Percentiles rank a stretch among this genome's conserved stretches.
phyloP scores from a whole-genome alignment of 208 protist species.

The Cochliopodium minus region DNA sequence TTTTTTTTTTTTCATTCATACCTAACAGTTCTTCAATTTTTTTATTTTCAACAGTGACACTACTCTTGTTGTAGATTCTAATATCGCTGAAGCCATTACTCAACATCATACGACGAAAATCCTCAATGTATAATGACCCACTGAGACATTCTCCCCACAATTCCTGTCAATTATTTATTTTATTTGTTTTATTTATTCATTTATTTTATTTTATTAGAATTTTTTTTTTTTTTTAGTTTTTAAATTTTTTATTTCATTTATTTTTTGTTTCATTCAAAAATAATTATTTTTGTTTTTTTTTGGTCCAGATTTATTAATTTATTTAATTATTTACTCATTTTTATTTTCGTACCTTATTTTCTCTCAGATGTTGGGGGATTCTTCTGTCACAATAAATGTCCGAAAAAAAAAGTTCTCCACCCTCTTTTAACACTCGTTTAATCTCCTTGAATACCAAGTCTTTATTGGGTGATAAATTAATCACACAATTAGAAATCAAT shows the following conservation, averaged over 20 bases:
- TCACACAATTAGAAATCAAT: slow-evolving; percentile 40
- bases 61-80: neutral
- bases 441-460: slow-evolving; percentile 22
- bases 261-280: too few relatives aligned
- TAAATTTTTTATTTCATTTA: too few relatives aligned
- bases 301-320: too few relatives aligned
- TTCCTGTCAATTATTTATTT: too few relatives aligned
- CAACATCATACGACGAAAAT: slow-evolving; percentile 22
- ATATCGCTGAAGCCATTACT: slow-evolving; percentile 31
- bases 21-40: neutral
- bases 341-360: slow-evolving; percentile 25
- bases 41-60: neutral
- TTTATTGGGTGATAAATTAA: slow-evolving; percentile 46
- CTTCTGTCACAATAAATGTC: slow-evolving; percentile 36
- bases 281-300: too few relatives aligned
- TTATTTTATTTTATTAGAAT: too few relatives aligned
- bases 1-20: too few relatives aligned
- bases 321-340: too few relatives aligned
- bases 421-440: slow-evolving; percentile 20
- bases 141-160: slow-evolving; percentile 35
- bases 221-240: too few relatives aligned
- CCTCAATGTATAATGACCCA: slow-evolving; percentile 34
- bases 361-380: slow-evolving; percentile 17
- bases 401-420: slow-evolving; percentile 42
- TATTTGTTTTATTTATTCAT: too few relatives aligned